A percentile compares a stretch with the other conserved stretches of the same genome.
phyloP scores from a whole-genome alignment of 2,329 filamentous ascomycete genomes.

The Cyphellophora europaea region DNA sequence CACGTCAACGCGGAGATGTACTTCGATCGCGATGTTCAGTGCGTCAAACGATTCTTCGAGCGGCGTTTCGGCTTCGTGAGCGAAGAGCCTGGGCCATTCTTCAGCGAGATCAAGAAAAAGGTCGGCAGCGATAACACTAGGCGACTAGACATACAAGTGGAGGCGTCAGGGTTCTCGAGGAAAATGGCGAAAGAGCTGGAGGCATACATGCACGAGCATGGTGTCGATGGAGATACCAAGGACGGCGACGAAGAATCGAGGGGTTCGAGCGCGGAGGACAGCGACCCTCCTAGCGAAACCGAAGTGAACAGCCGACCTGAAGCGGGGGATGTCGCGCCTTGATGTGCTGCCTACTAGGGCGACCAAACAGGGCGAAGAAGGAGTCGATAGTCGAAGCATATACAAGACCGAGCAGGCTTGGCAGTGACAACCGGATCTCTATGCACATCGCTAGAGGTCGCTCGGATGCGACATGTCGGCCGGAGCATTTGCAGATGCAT shows the following conservation, averaged over 20 bases:
- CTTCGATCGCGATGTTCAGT: conserved; percentile 91
- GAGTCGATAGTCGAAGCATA: too few relatives aligned
- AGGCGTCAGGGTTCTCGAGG: conserved; percentile 90
- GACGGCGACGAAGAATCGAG: conserved; percentile 25
- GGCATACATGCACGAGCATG: conserved; percentile 70
- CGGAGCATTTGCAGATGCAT: too few relatives aligned
- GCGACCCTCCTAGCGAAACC: too few relatives aligned
- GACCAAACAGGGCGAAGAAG: too few relatives aligned
- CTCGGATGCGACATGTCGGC: too few relatives aligned
- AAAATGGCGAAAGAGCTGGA: conserved; percentile 96
- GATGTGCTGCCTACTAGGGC: too few relatives aligned
- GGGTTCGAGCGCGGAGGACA: conserved; percentile 28
- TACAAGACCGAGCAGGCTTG: too few relatives aligned
- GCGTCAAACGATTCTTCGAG: conserved; percentile 89
- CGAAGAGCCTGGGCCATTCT: conserved; percentile 75
- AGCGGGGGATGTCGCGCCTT: too few relatives aligned
- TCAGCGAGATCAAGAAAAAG: conserved; percentile 69
- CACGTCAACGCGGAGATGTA: conserved; percentile 93
- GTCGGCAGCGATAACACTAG: conserved; percentile 55
- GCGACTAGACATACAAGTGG: conserved; percentile 76
- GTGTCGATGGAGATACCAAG: conserved; percentile 44
- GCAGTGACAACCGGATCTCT: too few relatives aligned
- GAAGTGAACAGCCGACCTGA: too few relatives aligned
- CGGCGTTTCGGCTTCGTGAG: conserved; percentile 79
- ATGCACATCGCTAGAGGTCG: too few relatives aligned